Percentiles rank a stretch among this genome's conserved stretches.
Evolutionary conservation across 306 rosid species (phyloP).

Genomic region (Vigna nakashimae): DNA sequence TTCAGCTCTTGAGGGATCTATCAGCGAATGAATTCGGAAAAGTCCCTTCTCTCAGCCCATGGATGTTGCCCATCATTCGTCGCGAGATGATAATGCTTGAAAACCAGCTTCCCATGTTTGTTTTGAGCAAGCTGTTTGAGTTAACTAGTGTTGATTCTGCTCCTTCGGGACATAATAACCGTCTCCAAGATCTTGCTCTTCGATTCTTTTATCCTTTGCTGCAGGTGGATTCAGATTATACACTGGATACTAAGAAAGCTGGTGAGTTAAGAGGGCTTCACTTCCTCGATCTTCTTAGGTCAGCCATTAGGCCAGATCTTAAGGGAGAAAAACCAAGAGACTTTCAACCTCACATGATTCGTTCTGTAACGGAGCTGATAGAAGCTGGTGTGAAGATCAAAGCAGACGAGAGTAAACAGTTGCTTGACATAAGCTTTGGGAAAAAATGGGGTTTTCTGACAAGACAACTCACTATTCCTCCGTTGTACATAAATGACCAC

Average conservation of each 20-base stretch:
- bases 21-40: not conserved
- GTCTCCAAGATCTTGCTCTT: constrained; percentile 44
- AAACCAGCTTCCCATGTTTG: constrained; percentile 59
- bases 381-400: constrained; percentile 53
- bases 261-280: constrained; percentile 24
- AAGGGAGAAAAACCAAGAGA: too few species aligned
- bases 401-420: not conserved
- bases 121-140: constrained; percentile 42
- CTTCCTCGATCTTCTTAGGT: constrained; percentile 54
- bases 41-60: constrained; percentile 36
- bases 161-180: not conserved
- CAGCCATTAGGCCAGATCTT: constrained; percentile 13
- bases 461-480: constrained; percentile 45
- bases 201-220: constrained; percentile 50
- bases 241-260: not conserved
- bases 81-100: constrained; percentile 57
- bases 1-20: constrained; percentile 48
- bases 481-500: constrained; percentile 48
- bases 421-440: constrained; percentile 45
- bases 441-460: not conserved
- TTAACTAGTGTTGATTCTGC: not conserved
- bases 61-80: constrained; percentile 57
- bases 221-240: constrained; percentile 16
- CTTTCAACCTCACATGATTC: constrained; percentile 4
- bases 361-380: constrained; percentile 42